Base-by-base conservation (phyloP, 176 grass and related monocot species). In the Musa beccarii region DNA sequence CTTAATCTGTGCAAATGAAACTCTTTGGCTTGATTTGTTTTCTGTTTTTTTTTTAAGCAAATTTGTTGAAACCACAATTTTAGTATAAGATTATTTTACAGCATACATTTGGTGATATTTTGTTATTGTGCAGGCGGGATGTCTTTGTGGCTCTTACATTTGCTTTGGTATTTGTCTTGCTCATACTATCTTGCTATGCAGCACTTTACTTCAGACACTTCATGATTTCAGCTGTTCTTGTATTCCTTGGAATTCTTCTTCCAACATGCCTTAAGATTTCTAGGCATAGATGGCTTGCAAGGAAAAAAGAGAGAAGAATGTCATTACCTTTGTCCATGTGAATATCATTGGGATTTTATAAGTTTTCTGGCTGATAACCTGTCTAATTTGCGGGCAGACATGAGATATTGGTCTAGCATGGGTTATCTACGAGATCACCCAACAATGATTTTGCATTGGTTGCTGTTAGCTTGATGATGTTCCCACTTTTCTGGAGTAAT, bases 281-380 rank as follows among this genome's bases (percentile, higher is more conserved):
- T 90, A 90, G 93, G 87, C 75, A 93, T 83, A 93, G 81, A 90
- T 85, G 83, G 74, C 76, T 97, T 43, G 86, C 81, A 64, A 93
- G 79, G 78, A 97, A 93, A 97, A 89, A 86, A 54, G 93, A 97
- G 61, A 86, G 87, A 63, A 93, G 88, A 92, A 81, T 90, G 75
- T 75, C 90, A 79, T 88, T 97, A 77, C 93, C 93, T 73, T 81
- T 97, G 66, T 97, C 93, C 29, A 89, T 93, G 90, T 97, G 88
- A 90, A 97, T 90, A 90, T 89, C 25, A 61, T 24, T 79, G 49
- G 29, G 54, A 79, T 84, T 84, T 49, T 59, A 79, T 84, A 59
- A 59, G 17, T 43, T 59, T 75, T 75, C 15, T 0, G 9, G 22
- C 59, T 59, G 14, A 20, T 59, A 75, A 28, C 63, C 21, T 26